These are phyloP conservation scores for Phytophthora meadii DNA, from an alignment of 352 stramenopile genomes.

Conservation along the genomic window DNA sequence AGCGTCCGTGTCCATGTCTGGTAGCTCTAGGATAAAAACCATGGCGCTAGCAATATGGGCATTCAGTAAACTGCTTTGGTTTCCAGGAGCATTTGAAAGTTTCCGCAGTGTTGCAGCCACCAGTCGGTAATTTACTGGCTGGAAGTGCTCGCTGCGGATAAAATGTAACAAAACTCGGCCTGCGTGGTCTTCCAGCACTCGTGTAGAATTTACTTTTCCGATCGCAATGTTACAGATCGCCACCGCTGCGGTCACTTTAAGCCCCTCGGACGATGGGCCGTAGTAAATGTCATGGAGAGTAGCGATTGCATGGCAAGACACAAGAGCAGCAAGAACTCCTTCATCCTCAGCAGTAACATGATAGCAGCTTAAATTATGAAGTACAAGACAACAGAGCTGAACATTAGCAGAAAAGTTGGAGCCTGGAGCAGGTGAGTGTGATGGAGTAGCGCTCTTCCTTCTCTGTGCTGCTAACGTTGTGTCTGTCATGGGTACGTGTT, in stretches of 20 bases:
- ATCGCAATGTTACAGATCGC: slow-evolving; percentile 72
- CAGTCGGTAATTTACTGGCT: slow-evolving; percentile 45
- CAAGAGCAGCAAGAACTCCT: slow-evolving; percentile 54
- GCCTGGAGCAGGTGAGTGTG: slow-evolving; percentile 7
- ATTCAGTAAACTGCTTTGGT: slow-evolving; percentile 56
- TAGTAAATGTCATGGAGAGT: slow-evolving; percentile 69
- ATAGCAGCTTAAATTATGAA: slow-evolving; percentile 80
- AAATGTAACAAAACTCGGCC: slow-evolving; percentile 67
- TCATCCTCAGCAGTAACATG: slow-evolving; percentile 13
- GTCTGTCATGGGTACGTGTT: slow-evolving; percentile 43
- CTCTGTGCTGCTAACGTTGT: slow-evolving; percentile 19
- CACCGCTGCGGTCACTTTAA: slow-evolving; percentile 65
- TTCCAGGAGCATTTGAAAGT: slow-evolving; percentile 68
- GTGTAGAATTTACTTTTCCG: slow-evolving; percentile 72
- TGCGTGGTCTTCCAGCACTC: slow-evolving; percentile 58
- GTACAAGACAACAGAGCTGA: slow-evolving; percentile 68
- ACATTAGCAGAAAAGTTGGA: slow-evolving; percentile 28
- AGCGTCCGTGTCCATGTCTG: slow-evolving; percentile 36
- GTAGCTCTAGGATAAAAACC: slow-evolving; percentile 52
- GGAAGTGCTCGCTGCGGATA: slow-evolving; percentile 48
- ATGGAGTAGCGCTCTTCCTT: slow-evolving; percentile 10
- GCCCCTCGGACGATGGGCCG: slow-evolving; percentile 33
- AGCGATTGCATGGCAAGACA: slow-evolving; percentile 47
- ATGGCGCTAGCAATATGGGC: slow-evolving; percentile 52
- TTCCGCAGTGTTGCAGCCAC: slow-evolving; percentile 65